Conservation (phyloP, 768 basidiomycete genomes). For the Megacollybia marginata region DNA sequence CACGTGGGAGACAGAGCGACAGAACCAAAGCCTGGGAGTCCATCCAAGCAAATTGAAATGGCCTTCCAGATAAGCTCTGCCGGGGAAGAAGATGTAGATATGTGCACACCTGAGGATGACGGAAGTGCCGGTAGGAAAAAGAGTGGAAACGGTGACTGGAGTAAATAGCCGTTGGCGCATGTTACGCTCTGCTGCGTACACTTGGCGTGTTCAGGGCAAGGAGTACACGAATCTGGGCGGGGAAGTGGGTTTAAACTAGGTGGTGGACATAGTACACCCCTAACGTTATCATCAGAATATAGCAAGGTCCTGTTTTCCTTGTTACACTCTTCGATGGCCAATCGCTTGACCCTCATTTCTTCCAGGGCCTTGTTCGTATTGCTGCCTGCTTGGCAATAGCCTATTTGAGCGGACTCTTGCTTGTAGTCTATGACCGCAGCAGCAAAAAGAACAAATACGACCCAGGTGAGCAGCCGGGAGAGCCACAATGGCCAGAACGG, state of each 20-base stretch:
- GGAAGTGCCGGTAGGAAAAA: slow-evolving; percentile 37
- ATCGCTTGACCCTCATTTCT: slow-evolving; percentile 33
- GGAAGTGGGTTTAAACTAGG: slow-evolving; percentile 47
- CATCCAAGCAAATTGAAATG: slow-evolving; percentile 46
- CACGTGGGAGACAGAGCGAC: slow-evolving; percentile 73
- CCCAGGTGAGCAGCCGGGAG: slow-evolving; percentile 34
- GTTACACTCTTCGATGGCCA: slow-evolving; percentile 50
- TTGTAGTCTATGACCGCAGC: slow-evolving; percentile 47
- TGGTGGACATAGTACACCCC: slow-evolving; percentile 38
- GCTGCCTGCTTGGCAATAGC: slow-evolving; percentile 66
- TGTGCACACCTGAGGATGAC: slow-evolving; percentile 24
- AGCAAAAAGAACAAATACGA: slow-evolving; percentile 25
- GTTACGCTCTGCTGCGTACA: slow-evolving; percentile 50
- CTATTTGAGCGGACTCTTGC: slow-evolving; percentile 58
- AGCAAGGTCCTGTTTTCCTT: slow-evolving; percentile 44
- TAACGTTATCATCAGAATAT: slow-evolving; percentile 17
- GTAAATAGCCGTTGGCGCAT: slow-evolving; percentile 64
- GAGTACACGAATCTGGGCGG: slow-evolving; percentile 58
- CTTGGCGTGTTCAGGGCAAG: slow-evolving; percentile 63
- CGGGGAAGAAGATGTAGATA: slow-evolving; percentile 33
- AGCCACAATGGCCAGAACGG: slow-evolving; percentile 20
- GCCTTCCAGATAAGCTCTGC: slow-evolving; percentile 37
- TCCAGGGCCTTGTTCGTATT: slow-evolving; percentile 53
- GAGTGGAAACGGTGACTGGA: slow-evolving; percentile 55
- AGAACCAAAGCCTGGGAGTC: slow-evolving; percentile 70